Base-by-base conservation (phyloP, 2,329 filamentous ascomycete species). In the Paecilomyces fulvus region DNA sequence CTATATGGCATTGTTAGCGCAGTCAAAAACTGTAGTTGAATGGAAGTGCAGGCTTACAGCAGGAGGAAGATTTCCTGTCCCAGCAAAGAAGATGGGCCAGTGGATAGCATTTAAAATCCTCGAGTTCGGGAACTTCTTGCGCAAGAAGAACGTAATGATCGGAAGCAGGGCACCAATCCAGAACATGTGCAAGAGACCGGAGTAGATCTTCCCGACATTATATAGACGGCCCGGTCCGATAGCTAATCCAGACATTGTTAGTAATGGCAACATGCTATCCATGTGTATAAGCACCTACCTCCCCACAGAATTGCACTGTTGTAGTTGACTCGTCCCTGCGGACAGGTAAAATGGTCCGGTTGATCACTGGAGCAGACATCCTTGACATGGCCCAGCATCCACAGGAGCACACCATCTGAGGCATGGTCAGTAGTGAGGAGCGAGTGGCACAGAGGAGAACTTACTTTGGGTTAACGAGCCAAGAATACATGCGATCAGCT, bases 121-220 rank as follows among this genome's bases (percentile, higher is more conserved):
- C 2, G 79, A 82, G 63, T 78, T 80, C 14, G 84, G 84, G 65
- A 78, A 87, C 54, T 76, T 75, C 52, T 83, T 79, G 5, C 83
- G 82, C 37, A 85, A 71, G 20, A 72, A 58, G 59, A 71, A 88
- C 51, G 75, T 78, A 21, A 77, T 61, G 0, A 77, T 65, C 1
- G 77, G 76, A 12, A 76, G 61, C 10, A 76, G 62, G 30, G 70
- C 68, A 30, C 73, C 78, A 20, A 80, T 75, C 73, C 75, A 79
- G 67, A 80, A 79, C 61, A 79, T 76, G 57, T 78, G 75, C 11
- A 79, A 63, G 12, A 79, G 66, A 1, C 69, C 64, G 3, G 70
- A 73, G 62, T 80, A 79, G 43, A 79, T 76, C 55, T 69, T 67
- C 9, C 76, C 77, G 30, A 70, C 66, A 11, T 70, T 74, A 63